Conservation (phyloP, 2,329 filamentous ascomycete species). For the Aureobasidium subglaciale region DNA sequence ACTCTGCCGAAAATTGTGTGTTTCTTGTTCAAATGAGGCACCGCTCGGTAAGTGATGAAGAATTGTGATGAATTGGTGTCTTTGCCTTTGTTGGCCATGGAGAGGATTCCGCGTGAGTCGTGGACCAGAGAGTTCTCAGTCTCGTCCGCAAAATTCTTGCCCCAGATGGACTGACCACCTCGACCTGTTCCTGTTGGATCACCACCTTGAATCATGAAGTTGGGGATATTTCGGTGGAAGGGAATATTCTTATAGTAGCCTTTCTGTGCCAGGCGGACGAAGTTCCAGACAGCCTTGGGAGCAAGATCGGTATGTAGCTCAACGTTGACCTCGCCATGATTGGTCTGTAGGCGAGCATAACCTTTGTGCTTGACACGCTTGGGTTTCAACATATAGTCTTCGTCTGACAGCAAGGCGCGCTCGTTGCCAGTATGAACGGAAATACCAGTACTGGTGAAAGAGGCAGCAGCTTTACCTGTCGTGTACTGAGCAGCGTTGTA, state of each 20-base stretch:
- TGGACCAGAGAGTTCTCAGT: conserved; percentile 86
- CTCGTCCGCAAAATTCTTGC: conserved; percentile 89
- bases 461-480: conserved; percentile 82
- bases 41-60: conserved; percentile 83
- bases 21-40: conserved; percentile 83
- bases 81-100: conserved; percentile 98
- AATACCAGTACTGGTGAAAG: conserved; percentile 89
- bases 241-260: conserved; percentile 79
- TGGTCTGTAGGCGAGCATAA: conserved; percentile 85
- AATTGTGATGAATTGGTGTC: conserved; percentile 95
- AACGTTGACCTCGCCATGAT: conserved; percentile 74
- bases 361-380: conserved; percentile 83
- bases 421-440: conserved; percentile 87
- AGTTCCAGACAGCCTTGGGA: conserved; percentile 95
- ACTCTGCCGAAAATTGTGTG: conserved; percentile 94
- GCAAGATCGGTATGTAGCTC: conserved; percentile 88
- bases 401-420: conserved; percentile 77
- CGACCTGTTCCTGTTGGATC: conserved; percentile 88
- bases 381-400: conserved; percentile 94
- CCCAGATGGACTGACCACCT: conserved; percentile 88
- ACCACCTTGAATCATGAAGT: conserved; percentile 97
- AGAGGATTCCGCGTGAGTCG: conserved; percentile 68
- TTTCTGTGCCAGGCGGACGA: conserved; percentile 76
- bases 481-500: conserved; percentile 88
- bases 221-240: conserved; percentile 90